Conservation (phyloP, 257 asterid species). For the Penstemon eatonii region DNA sequence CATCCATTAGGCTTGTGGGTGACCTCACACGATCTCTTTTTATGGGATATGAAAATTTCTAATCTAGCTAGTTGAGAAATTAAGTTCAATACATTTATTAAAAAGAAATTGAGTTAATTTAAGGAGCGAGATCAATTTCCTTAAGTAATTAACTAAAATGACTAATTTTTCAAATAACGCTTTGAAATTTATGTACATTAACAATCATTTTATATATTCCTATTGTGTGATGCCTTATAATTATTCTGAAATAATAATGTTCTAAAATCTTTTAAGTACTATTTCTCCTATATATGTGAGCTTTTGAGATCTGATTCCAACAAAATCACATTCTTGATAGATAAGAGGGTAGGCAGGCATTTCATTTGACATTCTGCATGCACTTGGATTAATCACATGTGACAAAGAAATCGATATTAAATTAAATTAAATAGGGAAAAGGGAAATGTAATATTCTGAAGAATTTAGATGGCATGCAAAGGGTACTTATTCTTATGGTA, state of each 20-base stretch:
- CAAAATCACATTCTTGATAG: constrained; percentile 26
- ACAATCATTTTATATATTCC: constrained; percentile 5
- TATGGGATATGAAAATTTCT: too few species aligned
- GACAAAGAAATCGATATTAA: neutral
- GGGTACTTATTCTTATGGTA: too few species aligned
- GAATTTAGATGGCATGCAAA: too few species aligned
- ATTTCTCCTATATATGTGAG: neutral
- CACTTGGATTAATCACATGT: neutral
- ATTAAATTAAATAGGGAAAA: neutral
- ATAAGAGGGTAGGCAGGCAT: neutral
- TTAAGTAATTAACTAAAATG: too few species aligned
- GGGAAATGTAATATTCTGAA: too few species aligned
- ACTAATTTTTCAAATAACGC: too few species aligned
- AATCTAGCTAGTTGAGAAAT: too few species aligned
- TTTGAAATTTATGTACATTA: neutral
- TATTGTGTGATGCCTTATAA: constrained; percentile 4
- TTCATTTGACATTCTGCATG: neutral
- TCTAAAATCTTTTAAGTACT: neutral
- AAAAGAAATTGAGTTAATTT: too few species aligned
- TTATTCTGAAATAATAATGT: constrained; percentile 6
- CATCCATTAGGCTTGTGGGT: neutral
- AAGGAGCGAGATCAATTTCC: too few species aligned
- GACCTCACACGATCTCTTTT: constrained; percentile 19
- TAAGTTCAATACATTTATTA: too few species aligned
- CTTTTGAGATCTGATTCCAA: neutral